Conservation (phyloP, 306 rosid species). For the Rosa persica region DNA sequence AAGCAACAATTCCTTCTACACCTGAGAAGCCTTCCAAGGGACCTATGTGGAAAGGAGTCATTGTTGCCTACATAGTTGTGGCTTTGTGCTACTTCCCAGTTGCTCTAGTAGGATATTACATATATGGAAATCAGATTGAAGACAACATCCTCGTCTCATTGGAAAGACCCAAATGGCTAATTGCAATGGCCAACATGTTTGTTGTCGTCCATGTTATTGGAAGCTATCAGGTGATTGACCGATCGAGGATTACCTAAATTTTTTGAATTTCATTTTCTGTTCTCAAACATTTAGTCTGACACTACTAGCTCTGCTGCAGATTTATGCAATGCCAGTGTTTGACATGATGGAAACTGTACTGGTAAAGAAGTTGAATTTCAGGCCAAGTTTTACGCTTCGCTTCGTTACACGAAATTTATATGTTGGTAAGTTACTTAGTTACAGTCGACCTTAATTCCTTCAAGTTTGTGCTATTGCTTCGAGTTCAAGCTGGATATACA, state of each 20-base stretch:
- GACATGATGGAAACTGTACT: slow-evolving; percentile 84
- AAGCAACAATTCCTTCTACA: slow-evolving; percentile 92
- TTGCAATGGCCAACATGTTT: slow-evolving; percentile 79
- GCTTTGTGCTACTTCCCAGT: slow-evolving; percentile 96
- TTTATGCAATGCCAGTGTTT: slow-evolving; percentile 92
- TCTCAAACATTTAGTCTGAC: background rate
- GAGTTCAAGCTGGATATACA: background rate
- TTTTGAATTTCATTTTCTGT: background rate
- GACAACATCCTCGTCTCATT: slow-evolving; percentile 67
- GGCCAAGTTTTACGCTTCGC: slow-evolving; percentile 54
- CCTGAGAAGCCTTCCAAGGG: slow-evolving; percentile 87
- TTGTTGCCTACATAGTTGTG: slow-evolving; percentile 78
- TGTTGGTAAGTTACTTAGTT: slow-evolving; percentile 55
- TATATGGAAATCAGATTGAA: slow-evolving; percentile 57
- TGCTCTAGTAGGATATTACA: slow-evolving; percentile 70
- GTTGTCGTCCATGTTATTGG: slow-evolving; percentile 93
- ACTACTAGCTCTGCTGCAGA: slow-evolving; percentile 30
- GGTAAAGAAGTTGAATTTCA: slow-evolving; percentile 66
- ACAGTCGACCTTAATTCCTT: background rate
- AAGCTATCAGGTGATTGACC: slow-evolving; percentile 74
- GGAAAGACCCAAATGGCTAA: slow-evolving; percentile 72
- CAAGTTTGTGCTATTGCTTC: background rate
- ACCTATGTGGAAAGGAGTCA: slow-evolving; percentile 94
- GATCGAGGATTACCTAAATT: background rate
- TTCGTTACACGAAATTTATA: slow-evolving; percentile 57